These are phyloP conservation scores for Metschnikowia similis DNA, from an alignment of 805 yeast species.

Conservation along the genomic window DNA sequence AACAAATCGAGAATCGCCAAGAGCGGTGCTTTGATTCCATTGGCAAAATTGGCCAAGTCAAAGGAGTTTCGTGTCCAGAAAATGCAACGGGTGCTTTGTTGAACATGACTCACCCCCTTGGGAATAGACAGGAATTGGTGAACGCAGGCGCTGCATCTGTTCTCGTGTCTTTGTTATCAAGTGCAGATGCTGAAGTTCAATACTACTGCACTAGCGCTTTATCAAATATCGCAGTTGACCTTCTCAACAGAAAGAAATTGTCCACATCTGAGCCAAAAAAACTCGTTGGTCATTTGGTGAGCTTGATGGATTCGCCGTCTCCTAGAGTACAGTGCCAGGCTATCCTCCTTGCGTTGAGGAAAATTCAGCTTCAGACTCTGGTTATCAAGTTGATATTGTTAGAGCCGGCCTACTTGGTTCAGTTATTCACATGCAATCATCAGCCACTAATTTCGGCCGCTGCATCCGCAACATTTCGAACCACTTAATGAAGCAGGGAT, in stretches of 20 bases:
- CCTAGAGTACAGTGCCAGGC: constrained; percentile 99
- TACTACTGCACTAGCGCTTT: constrained; percentile 97
- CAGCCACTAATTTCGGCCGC: constrained; percentile 93
- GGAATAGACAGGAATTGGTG: constrained; percentile 92
- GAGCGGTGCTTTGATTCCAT: constrained; percentile 91
- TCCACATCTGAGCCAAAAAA: constrained; percentile 92
- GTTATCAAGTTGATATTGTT: constrained; percentile 93
- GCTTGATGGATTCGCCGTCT: constrained; percentile 86
- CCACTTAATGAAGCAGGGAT: constrained; percentile 94
- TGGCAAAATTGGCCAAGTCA: constrained; percentile 90
- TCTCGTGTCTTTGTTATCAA: constrained; percentile 76
- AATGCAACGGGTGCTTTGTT: constrained; percentile 97
- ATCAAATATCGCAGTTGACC: constrained; percentile 96
- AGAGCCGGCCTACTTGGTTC: constrained; percentile 93
- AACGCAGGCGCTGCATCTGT: constrained; percentile 99
- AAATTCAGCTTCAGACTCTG: constrained; percentile 93
- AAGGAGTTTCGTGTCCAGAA: constrained; percentile 91
- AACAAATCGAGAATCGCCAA: constrained; percentile 94
- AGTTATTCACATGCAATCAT: constrained; percentile 80
- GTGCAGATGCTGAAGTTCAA: constrained; percentile 93
- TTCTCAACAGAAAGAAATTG: constrained; percentile 78
- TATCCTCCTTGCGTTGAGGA: constrained; percentile 90
- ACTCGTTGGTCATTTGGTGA: constrained; percentile 80
- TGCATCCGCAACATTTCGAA: constrained; percentile 94
- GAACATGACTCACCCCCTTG: constrained; percentile 97